Evolutionary conservation across 2,329 filamentous ascomycete genomes (phyloP), one percentile per base, ranked within the genome.

Genomic region (Dactylellina parvicollis): DNA sequence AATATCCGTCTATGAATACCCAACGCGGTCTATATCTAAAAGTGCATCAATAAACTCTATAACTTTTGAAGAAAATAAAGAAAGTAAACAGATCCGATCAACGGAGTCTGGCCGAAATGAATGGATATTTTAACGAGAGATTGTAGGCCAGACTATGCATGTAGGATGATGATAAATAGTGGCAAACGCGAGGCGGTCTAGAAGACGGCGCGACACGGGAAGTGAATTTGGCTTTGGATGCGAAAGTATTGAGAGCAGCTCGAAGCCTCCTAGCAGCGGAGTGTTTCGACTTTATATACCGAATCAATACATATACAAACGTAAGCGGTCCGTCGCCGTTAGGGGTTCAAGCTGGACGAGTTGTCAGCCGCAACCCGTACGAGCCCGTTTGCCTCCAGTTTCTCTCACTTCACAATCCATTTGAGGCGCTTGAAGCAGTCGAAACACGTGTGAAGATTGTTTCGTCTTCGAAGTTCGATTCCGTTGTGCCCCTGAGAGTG

Each of bases 1-100:
- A 56, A 42, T 18, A 34, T 24, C 56, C 57, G 66, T 72, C 34
- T 57, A 72, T 64, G 50, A 18, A 59, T 72, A 26, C 66, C 59
- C 18, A 66, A 73, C 54, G 16, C 26, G 36, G 60, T 65, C 60
- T 60, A 66, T 34, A 3, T 54, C 46, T 54, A 56, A 16, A 62
- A 59, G 18, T 36, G 40, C 46, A 59, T 52, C 30, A 22, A 56
- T 36, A 36, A 50, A 22, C 9, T 73, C 57, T 72, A 72, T 56
- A 46, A 18, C 28, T 57, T 57, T 36, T 24, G 10, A 32, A 16
- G 50, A 61, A 61, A 44, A 36, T 61, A 55, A 73, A 73, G 54
- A 62, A 56, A 72, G 54, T 55, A 66, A 55, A 66, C 30, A 38
- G 69, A 73, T 61, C 69, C 69, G 69, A 65, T 73, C 69, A 73